These are phyloP conservation scores for Ogataea methanolica DNA, from an alignment of 805 yeast species.

Conservation along the genomic window DNA sequence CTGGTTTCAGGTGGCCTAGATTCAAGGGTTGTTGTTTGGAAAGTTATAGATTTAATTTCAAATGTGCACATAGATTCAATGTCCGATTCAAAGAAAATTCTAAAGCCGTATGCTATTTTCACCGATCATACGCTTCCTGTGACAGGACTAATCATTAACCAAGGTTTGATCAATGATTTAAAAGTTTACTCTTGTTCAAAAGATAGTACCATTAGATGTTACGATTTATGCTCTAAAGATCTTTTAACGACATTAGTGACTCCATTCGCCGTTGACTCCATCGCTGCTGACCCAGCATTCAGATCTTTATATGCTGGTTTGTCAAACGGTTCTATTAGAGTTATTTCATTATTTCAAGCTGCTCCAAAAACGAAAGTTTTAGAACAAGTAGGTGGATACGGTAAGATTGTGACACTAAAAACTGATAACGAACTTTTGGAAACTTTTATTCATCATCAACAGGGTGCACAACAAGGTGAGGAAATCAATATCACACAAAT, in stretches of 20 bases:
- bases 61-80: conserved; percentile 17
- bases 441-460: conserved; percentile 52
- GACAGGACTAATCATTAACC: conserved; percentile 35
- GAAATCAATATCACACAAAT: conserved; percentile 45
- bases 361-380: conserved; percentile 35
- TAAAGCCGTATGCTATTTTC: conserved; percentile 55
- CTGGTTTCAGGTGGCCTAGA: conserved; percentile 78
- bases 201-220: conserved; percentile 73
- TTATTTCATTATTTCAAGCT: conserved; percentile 44
- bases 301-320: conserved; percentile 71
- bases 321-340: conserved; percentile 53
- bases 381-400: conserved; percentile 59
- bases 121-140: conserved; percentile 55
- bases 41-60: conserved; percentile 52
- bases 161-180: conserved; percentile 55
- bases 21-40: conserved; percentile 76
- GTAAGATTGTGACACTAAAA: conserved; percentile 43
- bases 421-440: conserved; percentile 46
- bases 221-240: conserved; percentile 43
- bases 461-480: conserved; percentile 13
- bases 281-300: conserved; percentile 75
- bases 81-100: conserved; percentile 27
- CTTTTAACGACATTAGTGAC: conserved; percentile 71
- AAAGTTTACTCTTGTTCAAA: conserved; percentile 64
- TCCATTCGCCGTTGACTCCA: conserved; percentile 48